Evolutionary conservation across 805 yeast genomes (phyloP), one percentile per base, ranked within the genome.

Genomic region (Sugiyamaella chiloensis): DNA sequence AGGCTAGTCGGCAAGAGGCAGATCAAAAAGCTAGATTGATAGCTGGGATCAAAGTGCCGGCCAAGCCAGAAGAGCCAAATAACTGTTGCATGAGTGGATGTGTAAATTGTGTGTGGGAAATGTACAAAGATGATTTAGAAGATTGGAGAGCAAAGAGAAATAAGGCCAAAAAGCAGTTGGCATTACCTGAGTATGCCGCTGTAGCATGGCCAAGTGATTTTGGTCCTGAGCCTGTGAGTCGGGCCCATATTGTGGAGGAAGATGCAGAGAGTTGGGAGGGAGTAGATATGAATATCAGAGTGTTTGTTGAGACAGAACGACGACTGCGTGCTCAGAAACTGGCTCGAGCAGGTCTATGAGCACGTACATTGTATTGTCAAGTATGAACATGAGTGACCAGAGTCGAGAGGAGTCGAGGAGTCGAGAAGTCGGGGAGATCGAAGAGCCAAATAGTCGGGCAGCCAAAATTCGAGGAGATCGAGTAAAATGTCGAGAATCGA

Each of bases 81-180:
- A 89, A 91, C 64, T 91, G 99, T 65, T 91, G 99, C 66, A 89
- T 89, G 96, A 83, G 93, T 49, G 99, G 99, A 1, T 91, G 99
- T 65, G 81, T 87, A 24, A 89, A 91, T 66, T 91, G 99, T 65
- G 98, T 91, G 1, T 93, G 98, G 98, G 96, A 90, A 58, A 69
- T 87, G 46, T 91, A 80, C 63, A 83, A 85, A 55, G 97, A 91
- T 45, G 98, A 93, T 62, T 60, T 90, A 42, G 82, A 80, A 53
- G 87, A 87, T 27, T 93, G 96, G 96, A 79, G 81, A 58, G 61
- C 53, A 1, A 66, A 72, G 59, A 70, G 95, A 16, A 67, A 66
- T 31, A 63, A 72, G 47, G 96, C 96, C 0, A 85, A 75, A 50
- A 46, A 75, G 63, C 58, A 64, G 8, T 62, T 80, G n/a, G 66